phyloP scores from a whole-genome alignment of 768 basidiomycete species.

The Kwoniella pini region DNA sequence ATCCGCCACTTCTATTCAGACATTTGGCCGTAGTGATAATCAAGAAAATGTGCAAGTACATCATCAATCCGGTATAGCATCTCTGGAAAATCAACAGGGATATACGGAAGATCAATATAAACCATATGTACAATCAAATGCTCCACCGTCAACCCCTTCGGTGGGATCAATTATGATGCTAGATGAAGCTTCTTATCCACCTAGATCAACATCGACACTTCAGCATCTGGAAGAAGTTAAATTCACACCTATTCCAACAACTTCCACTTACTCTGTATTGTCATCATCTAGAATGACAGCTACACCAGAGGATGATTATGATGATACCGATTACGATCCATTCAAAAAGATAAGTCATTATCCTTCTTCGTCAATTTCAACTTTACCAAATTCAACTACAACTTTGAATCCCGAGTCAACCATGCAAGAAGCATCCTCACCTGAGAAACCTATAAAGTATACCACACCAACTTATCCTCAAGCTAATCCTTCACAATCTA shows the following conservation, averaged over 20 bases:
- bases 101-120: slow-evolving; percentile 9
- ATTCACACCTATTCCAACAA: background rate
- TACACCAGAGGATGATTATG: slow-evolving; percentile 2
- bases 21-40: background rate
- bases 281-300: background rate
- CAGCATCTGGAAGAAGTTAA: slow-evolving; percentile 4
- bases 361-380: background rate
- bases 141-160: background rate
- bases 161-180: slow-evolving; percentile 1
- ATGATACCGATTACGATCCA: background rate
- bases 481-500: background rate
- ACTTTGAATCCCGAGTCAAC: background rate
- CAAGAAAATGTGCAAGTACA: background rate
- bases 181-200: background rate
- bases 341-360: slow-evolving; percentile 2
- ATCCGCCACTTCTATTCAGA: background rate
- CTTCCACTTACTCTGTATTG: background rate
- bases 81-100: background rate
- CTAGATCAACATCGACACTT: slow-evolving; percentile 1
- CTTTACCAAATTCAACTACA: background rate
- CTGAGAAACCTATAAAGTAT: background rate
- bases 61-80: background rate
- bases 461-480: slow-evolving; percentile 1
- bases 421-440: background rate
- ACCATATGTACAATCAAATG: background rate